Evolutionary conservation across 345 rosid genomes (phyloP), one percentile per base, ranked within the genome.

Genomic region (Eucalyptus shirleyi): DNA sequence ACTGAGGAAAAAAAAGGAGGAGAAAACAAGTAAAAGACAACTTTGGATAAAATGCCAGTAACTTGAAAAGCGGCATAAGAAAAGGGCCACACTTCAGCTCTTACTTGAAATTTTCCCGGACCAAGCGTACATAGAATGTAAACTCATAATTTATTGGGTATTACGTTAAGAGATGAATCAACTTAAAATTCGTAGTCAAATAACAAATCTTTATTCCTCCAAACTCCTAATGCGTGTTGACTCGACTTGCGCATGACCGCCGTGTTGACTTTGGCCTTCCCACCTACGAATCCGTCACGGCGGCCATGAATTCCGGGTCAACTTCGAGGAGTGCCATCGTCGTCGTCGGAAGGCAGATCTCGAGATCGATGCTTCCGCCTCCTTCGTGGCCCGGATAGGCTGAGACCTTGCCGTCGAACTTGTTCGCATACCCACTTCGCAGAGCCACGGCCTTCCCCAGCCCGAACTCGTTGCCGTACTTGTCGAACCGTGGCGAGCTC

Each of bases 401-500:
- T 0, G 94, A 87, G 12, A 95, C 98, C 87, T 94, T 96, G 55
- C 98, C 98, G 65, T 96, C 97, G 87, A 94, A 95, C 94, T 96
- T 96, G 86, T 95, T 89, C 3, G 95, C 95, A 80, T 95, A 96
- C 5, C 98, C 99, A 80, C 99, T 95, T 51, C 97, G 91, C 88
- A 95, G 93, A 18, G 96, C 93, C 91, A 95, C 28, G 18, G 96
- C 98, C 92, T 97, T 96, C 34, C 99, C 99, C 93, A 97, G 67
- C 72, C 98, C 99, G 86, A 97, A 97, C 77, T 96, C 96, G 83
- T 83, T 90, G 37, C 98, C 98, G 6, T 96, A 97, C 92, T 91
- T 96, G 89, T 97, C 86, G 89, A 97, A 97, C 91, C 98, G 92
- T 5, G 99, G 98, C 1, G 98, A 97, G 90, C 99, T 95, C 88